A percentile compares a stretch with the other conserved stretches of the same genome.
Conservation (phyloP, 73 alveolate genomes). For the Paramecium primaurelia region DNA sequence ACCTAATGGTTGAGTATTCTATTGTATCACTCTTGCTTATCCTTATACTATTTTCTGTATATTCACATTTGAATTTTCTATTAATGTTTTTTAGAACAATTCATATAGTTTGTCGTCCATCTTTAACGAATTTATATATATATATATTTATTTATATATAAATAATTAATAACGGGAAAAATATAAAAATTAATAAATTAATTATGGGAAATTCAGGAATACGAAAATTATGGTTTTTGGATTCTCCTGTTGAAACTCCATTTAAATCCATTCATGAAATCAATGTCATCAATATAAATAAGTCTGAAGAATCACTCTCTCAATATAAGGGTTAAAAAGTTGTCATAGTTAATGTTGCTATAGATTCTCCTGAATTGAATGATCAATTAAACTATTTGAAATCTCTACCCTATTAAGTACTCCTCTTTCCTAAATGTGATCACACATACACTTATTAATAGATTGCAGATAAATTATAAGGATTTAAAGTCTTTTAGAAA, state of each 20-base stretch:
- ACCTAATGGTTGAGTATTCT: not conserved
- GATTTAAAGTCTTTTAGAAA: conserved; percentile 55
- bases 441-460: conserved; percentile 18
- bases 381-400: conserved; percentile 1
- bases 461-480: conserved; percentile 21
- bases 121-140: conserved; percentile 6
- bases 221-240: conserved; percentile 50
- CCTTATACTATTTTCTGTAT: not conserved
- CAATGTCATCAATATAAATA: conserved; percentile 37
- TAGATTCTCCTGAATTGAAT: conserved; percentile 22
- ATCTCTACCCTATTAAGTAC: not conserved
- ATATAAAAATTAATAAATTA: not conserved
- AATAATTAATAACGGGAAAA: not conserved
- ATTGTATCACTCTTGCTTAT: not conserved
- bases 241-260: conserved; percentile 44
- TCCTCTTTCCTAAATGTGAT: conserved; percentile 43
- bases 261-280: conserved; percentile 39
- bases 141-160: not conserved
- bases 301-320: conserved; percentile 14
- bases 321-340: conserved; percentile 15
- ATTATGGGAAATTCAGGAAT: conserved; percentile 62
- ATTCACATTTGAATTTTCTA: not conserved
- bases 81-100: not conserved
- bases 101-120: not conserved
- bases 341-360: conserved; percentile 36